Base-by-base conservation (phyloP, 352 stramenopile genomes). In the Globisporangium ultimum region DNA sequence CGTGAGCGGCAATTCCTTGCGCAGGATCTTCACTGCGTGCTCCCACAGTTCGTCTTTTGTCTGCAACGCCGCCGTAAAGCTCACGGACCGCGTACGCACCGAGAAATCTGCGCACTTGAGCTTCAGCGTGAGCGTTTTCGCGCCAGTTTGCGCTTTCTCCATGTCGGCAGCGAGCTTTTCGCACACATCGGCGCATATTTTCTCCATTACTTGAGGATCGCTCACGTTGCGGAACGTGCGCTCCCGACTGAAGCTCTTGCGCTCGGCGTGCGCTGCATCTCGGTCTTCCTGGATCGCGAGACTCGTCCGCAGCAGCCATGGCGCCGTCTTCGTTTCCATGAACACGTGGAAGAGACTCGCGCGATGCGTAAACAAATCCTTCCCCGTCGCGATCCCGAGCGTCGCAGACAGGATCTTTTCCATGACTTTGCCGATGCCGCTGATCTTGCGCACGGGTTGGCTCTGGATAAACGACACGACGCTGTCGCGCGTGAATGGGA, bases 361-460 rank as follows among this genome's bases (percentile, higher is more conserved):
- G 1, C 85, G 78, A 3, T 82, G 61, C 17, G 73, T 55, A 54
- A 85, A 90, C 22, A 94, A 54, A 3, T 99, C 80, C 15, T 74
- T 63, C 6, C 94, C 87, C 4, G 84, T 98, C n/a, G 80, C 68
- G 20, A 98, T 84, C 21, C 75, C 72, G 38, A 98, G 84, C 9
- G 75, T 78, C 4, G 62, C 72, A 8, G 28, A 36, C 28, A 99
- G 71, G 40, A 88, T 88, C 64, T 98, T 98, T 75, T 98, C 93
- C 58, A 89, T 97, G 1, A 99, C 96, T 68, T 98, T 94, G 24
- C 96, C 96, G 68, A 99, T 96, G 7, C 96, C 96, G 48, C 83
- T 80, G 24, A 99, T 88, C 72, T 98, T 98, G 49, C 96, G 81
- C 21, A 97, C 86, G 1, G 89, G 72, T 41, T 98, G 58, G 7